Evolutionary conservation across 805 yeast genomes (phyloP).

Genomic region (Kluyveromyces aestuarii): DNA sequence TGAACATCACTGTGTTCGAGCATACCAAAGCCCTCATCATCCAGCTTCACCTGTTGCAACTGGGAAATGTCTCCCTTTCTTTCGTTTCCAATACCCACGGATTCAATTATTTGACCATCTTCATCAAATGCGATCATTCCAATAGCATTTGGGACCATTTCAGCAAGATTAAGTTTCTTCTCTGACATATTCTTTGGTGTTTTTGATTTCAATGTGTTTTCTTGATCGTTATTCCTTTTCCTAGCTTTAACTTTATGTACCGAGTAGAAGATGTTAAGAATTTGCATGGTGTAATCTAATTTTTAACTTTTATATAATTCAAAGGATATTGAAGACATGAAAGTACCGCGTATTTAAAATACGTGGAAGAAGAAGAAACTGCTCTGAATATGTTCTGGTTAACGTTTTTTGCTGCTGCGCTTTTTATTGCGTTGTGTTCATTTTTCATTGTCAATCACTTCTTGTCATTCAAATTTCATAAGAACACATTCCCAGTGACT

Average conservation of each 20-base stretch:
- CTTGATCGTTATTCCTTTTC: background rate
- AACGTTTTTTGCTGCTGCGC: conserved; percentile 1
- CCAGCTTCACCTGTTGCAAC: conserved; percentile 16
- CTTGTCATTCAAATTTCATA: conserved; percentile 23
- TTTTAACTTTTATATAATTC: too few species aligned
- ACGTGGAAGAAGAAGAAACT: too few species aligned
- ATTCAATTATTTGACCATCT: conserved; percentile 22
- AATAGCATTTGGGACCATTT: conserved; percentile 16
- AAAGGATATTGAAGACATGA: background rate
- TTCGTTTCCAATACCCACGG: conserved; percentile 24
- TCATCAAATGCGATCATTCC: conserved; percentile 27
- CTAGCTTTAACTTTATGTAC: conserved; percentile 7
- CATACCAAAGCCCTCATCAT: conserved; percentile 20
- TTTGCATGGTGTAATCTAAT: background rate
- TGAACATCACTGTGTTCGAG: conserved; percentile 13
- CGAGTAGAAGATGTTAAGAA: background rate
- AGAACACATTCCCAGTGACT: conserved; percentile 17
- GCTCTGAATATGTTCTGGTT: conserved; percentile 4
- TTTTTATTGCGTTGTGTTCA: conserved; percentile 7
- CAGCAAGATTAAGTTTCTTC: conserved; percentile 6
- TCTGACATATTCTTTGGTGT: background rate
- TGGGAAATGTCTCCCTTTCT: conserved; percentile 19
- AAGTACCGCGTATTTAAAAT: background rate
- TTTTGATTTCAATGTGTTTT: conserved; percentile 1
- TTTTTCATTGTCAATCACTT: conserved; percentile 18